Evolutionary conservation across 352 stramenopile species (phyloP).

Genomic region (Thalassiosira delicatula): DNA sequence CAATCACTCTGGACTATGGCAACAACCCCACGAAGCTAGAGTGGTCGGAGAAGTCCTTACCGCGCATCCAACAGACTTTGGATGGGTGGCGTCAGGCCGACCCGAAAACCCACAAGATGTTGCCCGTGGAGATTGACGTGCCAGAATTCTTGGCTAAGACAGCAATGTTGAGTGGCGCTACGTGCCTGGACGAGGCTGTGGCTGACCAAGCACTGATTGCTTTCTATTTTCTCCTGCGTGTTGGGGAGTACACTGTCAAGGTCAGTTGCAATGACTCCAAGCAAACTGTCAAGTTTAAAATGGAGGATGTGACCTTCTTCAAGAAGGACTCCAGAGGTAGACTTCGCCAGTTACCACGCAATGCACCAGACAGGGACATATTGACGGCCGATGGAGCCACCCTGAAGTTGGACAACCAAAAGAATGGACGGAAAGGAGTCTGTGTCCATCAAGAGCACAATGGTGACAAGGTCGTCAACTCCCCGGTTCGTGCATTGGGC

Average conservation of each 20-base stretch:
- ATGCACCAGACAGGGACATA: background rate
- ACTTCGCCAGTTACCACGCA: background rate
- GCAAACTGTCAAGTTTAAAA: slow-evolving; percentile 28
- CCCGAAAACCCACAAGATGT: slow-evolving; percentile 22
- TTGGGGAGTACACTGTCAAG: slow-evolving; percentile 50
- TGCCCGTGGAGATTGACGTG: slow-evolving; percentile 24
- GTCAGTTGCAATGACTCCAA: background rate
- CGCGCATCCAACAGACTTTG: background rate
- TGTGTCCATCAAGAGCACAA: slow-evolving; percentile 14
- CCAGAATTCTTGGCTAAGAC: background rate
- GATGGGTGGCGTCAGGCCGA: slow-evolving; percentile 16
- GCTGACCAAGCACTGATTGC: slow-evolving; percentile 24
- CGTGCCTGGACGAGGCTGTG: background rate
- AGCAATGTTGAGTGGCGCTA: background rate
- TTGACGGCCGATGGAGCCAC: slow-evolving; percentile 5
- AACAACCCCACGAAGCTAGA: slow-evolving; percentile 2
- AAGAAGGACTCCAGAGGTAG: background rate
- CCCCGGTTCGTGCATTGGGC: background rate
- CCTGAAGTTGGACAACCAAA: slow-evolving; percentile 33
- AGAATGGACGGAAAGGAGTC: slow-evolving; percentile 36
- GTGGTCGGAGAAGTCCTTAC: background rate
- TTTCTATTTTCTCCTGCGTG: slow-evolving; percentile 48
- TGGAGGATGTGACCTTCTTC: slow-evolving; percentile 30
- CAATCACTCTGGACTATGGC: slow-evolving; percentile 22
- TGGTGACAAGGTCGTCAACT: background rate